phyloP scores from a whole-genome alignment of 805 yeast species.

The Spathaspora hagerdaliae region DNA sequence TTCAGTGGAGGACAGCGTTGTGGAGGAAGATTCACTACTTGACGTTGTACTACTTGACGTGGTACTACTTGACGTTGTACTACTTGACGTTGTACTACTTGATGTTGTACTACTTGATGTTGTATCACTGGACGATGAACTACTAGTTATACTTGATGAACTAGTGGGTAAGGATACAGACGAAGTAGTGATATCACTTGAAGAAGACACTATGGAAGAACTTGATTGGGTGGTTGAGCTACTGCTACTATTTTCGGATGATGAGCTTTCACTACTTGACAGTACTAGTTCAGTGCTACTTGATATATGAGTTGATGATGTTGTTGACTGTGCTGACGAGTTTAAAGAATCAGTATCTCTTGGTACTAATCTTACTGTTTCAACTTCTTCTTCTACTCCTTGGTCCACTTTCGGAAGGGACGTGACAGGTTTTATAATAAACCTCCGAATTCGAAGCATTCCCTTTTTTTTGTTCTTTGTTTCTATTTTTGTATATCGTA shows the following conservation, averaged over 20 bases:
- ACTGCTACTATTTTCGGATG: background rate
- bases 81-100: background rate
- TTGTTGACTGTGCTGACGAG: background rate
- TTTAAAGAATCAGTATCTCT: background rate
- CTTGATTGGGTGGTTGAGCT: background rate
- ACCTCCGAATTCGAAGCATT: no score
- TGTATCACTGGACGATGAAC: background rate
- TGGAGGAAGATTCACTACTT: background rate
- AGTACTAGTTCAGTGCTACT: background rate
- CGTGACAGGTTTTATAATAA: no score
- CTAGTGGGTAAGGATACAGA: constrained; percentile 3
- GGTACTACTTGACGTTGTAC: background rate
- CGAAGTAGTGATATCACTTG: constrained; percentile 2
- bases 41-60: background rate
- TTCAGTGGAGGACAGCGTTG: no score
- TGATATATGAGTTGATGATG: background rate
- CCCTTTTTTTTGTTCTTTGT: no score
- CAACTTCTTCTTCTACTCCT: no score
- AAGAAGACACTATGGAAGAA: background rate
- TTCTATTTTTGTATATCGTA: no score
- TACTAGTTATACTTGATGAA: background rate
- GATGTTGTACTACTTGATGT: background rate
- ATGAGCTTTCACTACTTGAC: background rate
- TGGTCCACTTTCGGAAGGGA: no score
- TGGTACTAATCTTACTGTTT: background rate